Evolutionary conservation across 306 rosid genomes (phyloP), one percentile per base, ranked within the genome.

Genomic region (Abrus precatorius): DNA sequence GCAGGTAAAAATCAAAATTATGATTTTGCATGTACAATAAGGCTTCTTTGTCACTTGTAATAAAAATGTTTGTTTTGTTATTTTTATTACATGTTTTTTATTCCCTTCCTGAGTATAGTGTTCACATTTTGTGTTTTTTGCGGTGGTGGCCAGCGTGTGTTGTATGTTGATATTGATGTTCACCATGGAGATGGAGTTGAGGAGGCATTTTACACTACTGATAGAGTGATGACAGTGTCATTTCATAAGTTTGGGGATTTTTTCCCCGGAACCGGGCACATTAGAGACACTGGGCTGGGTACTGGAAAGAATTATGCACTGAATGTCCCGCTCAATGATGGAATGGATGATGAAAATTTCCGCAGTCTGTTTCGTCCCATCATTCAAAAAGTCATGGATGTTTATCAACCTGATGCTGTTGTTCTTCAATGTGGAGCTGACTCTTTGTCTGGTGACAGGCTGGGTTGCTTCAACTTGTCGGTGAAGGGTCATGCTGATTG

Each of bases 381-480:
- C 76, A 83, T 94, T 54, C 89, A 82, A 11, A 92, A 92, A 81
- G 97, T 92, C 52, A 94, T 94, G 97, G 92, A 90, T 72, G 87
- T 90, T 49, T 94, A 89, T 80, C 92, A 89, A 78, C 98, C 98
- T 1, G 91, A 92, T 20, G 98, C 94, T 7, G 98, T 94, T 74
- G 98, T 92, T 72, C 97, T 94, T 61, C 98, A 94, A 83, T 94
- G 98, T 2, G 98, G 98, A 75, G 98, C 98, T 9, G 98, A 94
- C 84, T 94, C 98, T 0, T 74, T 94, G 50, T 75, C 98, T 41
- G 97, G 95, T 75, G 97, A 92, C 75, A 88, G 95, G 78, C 49
- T 94, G 82, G 98, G 98, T 62, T 92, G 97, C 89, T 94, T 94
- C 92, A 94, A 94, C 88, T 82, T 94, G 74, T 89, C 98, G 75